Evolutionary conservation across 768 basidiomycete species (phyloP), one percentile per base, ranked within the genome.

Genomic region (Rhizopogon vinicolor): DNA sequence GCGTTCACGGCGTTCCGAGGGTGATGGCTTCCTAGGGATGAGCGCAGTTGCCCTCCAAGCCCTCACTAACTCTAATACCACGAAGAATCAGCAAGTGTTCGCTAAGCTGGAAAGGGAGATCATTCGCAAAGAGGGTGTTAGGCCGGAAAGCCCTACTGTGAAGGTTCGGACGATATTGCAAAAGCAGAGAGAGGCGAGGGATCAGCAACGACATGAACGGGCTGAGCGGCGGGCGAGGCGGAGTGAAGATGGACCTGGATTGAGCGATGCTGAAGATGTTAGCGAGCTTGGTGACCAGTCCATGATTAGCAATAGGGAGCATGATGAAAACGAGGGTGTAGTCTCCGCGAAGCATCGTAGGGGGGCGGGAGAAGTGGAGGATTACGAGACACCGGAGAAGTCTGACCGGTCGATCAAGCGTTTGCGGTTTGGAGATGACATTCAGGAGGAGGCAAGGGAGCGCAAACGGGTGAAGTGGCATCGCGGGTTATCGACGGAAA

Each of bases 301-400:
- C 44, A 49, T 57, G 44, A 46, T 28, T 12, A 51, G 35, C 41
- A 52, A 41, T 44, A 41, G 25, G 19, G 62, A 56, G 19, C 58
- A 56, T 37, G 72, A 67, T 35, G 71, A 67, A 60, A 62, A 62
- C 35, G 65, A 62, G 48, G 59, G 58, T 28, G 58, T 70, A 58
- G 43, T 58, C 56, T 52, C 48, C 50, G 52, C 58, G 52, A 70
- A 68, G 58, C 87, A 91, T 70, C 70, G 67, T 51, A 74, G 84
- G 62, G 91, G 85, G 2, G 81, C 90, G 4, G 91, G 91, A 2
- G 91, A 93, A 25, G 89, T 91, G 28, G 90, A 86, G 61, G 89
- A 90, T 56, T 91, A 90, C 60, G 77, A 79, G 62, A 88, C 87
- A 10, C 89, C 89, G 3, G 73, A 78, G 44, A 72, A 72, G 60